These are phyloP conservation scores for Skeletonema potamos DNA, from an alignment of 108 stramenopile genomes.

Conservation along the genomic window DNA sequence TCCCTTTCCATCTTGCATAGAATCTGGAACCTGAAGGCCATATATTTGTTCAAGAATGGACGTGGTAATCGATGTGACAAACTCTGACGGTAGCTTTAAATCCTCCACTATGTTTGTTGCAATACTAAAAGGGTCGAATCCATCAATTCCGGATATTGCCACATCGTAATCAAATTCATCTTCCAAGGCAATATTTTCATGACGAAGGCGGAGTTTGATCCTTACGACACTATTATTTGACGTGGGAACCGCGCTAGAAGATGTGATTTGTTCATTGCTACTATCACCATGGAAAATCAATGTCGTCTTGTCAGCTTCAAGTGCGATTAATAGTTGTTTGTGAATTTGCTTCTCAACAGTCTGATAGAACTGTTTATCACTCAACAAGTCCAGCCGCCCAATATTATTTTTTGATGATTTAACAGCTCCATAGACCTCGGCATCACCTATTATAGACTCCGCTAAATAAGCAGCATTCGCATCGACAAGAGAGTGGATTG, in stretches of 20 bases:
- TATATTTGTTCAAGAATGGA: constrained; percentile 71
- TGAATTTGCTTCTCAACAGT: constrained; percentile 57
- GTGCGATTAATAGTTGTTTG: constrained; percentile 44
- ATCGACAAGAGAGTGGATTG: constrained; percentile 39
- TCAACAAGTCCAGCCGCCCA: constrained; percentile 63
- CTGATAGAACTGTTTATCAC: constrained; percentile 38
- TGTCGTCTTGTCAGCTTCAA: constrained; percentile 20
- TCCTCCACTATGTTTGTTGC: constrained; percentile 57
- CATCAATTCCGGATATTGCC: constrained; percentile 44
- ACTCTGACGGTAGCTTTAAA: constrained; percentile 69
- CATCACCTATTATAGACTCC: constrained; percentile 61
- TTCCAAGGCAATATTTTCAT: constrained; percentile 32
- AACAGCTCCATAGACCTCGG: constrained; percentile 70
- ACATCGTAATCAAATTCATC: constrained; percentile 66
- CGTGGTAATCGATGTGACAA: constrained; percentile 53
- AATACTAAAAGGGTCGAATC: constrained; percentile 52
- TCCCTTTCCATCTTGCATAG: constrained; percentile 14
- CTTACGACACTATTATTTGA: background rate
- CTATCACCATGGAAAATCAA: constrained; percentile 3
- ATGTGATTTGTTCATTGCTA: background rate
- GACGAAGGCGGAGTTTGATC: constrained; percentile 45
- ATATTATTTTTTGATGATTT: constrained; percentile 67
- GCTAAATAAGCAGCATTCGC: constrained; percentile 61
- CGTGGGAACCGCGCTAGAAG: background rate
- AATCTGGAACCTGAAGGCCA: constrained; percentile 29